Conservation (phyloP, 1,139 yeast genomes). For the Pichia inconspicua region DNA sequence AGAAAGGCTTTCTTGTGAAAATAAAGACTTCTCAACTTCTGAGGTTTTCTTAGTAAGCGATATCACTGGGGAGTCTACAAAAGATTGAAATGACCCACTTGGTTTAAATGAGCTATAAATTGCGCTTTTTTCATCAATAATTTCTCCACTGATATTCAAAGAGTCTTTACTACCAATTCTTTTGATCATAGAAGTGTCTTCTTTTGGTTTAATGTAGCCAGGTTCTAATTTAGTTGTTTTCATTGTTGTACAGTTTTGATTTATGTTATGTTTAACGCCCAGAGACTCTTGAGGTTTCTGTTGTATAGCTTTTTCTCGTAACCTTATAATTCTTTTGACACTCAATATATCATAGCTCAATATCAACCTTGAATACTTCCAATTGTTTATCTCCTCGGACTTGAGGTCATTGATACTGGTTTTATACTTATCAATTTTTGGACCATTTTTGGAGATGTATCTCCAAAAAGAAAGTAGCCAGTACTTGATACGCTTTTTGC, state of each 20-base stretch:
- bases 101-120: too few relatives aligned
- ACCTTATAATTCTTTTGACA: not conserved
- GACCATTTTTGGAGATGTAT: not conserved
- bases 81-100: too few relatives aligned
- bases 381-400: not conserved
- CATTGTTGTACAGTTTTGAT: too few relatives aligned
- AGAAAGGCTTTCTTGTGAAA: not conserved
- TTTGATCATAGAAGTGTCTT: too few relatives aligned
- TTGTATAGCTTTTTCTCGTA: not conserved
- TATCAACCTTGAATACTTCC: not conserved
- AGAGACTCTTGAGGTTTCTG: not conserved
- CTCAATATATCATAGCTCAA: not conserved
- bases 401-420: not conserved
- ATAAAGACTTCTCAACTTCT: not conserved
- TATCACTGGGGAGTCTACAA: too few relatives aligned
- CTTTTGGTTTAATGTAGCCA: too few relatives aligned
- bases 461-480: not conserved
- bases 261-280: too few relatives aligned
- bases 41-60: not conserved
- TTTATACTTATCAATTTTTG: not conserved
- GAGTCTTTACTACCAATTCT: too few relatives aligned
- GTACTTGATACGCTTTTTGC: not conserved
- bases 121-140: too few relatives aligned
- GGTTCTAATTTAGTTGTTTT: too few relatives aligned
- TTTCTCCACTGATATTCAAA: too few relatives aligned